Evolutionary conservation across 371 early-diverging fungal genomes (phyloP).

Genomic region (Batkoa obscura): DNA sequence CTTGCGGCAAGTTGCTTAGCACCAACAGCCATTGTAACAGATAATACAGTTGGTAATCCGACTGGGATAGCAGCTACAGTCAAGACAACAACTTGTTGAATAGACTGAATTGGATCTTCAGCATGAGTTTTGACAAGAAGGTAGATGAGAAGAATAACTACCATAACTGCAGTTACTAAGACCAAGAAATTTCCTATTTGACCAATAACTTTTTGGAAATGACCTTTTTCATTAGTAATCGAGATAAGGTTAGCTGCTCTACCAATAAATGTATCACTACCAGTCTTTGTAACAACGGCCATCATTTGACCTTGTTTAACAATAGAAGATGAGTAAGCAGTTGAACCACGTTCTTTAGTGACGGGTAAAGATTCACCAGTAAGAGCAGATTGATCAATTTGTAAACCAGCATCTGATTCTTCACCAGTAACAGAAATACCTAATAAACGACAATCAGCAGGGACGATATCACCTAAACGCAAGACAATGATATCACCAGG

Average conservation of each 20-base stretch:
- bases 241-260: conserved; percentile 73
- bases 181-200: conserved; percentile 85
- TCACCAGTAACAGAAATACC: conserved; percentile 71
- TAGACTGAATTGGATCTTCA: conserved; percentile 21
- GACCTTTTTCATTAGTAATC: conserved; percentile 60
- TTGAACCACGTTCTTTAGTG: conserved; percentile 54
- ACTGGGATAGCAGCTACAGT: conserved; percentile 96
- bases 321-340: conserved; percentile 64
- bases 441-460: conserved; percentile 77
- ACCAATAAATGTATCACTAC: conserved; percentile 70
- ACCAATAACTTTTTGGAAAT: conserved; percentile 79
- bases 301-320: conserved; percentile 73
- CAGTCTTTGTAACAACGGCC: conserved; percentile 70
- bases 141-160: conserved; percentile 58
- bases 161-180: conserved; percentile 56
- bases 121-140: conserved; percentile 24
- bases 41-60: conserved; percentile 89
- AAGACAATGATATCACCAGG: conserved; percentile 84
- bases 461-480: conserved; percentile 83
- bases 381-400: conserved; percentile 87
- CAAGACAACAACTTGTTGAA: conserved; percentile 68
- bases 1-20: conserved; percentile 80
- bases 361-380: conserved; percentile 92
- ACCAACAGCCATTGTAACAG: conserved; percentile 92
- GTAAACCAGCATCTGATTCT: conserved; percentile 46